phyloP scores from a whole-genome alignment of 805 yeast genomes.

The Cyberlindnera samutprakarnensis region DNA sequence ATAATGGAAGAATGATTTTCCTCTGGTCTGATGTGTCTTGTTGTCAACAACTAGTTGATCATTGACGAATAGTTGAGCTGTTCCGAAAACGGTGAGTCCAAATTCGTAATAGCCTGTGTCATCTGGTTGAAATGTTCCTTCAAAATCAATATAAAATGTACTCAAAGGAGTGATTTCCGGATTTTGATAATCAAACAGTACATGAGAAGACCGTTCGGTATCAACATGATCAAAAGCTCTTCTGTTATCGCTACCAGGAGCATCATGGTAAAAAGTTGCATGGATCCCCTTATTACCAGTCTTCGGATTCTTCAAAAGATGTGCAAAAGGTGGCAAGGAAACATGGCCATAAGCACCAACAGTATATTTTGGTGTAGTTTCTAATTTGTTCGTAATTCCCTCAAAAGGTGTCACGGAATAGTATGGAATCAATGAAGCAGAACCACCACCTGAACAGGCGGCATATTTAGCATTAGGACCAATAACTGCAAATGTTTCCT shows the following conservation, averaged over 20 bases:
- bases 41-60: conserved; percentile 46
- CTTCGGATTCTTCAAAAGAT: conserved; percentile 8
- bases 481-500: conserved; percentile 39
- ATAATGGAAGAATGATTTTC: conserved; percentile 41
- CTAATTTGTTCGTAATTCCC: conserved; percentile 29
- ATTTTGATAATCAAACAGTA: conserved; percentile 17
- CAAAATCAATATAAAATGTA: conserved; percentile 38
- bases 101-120: conserved; percentile 38
- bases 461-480: conserved; percentile 52
- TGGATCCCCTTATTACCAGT: conserved; percentile 18
- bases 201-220: conserved; percentile 11
- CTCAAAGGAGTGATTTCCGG: conserved; percentile 14
- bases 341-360: conserved; percentile 30
- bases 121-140: conserved; percentile 37
- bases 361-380: conserved; percentile 17
- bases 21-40: conserved; percentile 44
- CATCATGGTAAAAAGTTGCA: conserved; percentile 19
- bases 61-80: conserved; percentile 47
- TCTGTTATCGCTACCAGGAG: conserved; percentile 13
- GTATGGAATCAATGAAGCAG: conserved; percentile 44
- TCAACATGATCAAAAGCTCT: conserved; percentile 22
- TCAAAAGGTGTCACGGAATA: conserved; percentile 42
- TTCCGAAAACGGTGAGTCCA: conserved; percentile 45
- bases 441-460: conserved; percentile 55
- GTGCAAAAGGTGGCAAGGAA: conserved; percentile 24